Evolutionary conservation across 108 stramenopile genomes (phyloP).

Genomic region (Conticribra guillardii): DNA sequence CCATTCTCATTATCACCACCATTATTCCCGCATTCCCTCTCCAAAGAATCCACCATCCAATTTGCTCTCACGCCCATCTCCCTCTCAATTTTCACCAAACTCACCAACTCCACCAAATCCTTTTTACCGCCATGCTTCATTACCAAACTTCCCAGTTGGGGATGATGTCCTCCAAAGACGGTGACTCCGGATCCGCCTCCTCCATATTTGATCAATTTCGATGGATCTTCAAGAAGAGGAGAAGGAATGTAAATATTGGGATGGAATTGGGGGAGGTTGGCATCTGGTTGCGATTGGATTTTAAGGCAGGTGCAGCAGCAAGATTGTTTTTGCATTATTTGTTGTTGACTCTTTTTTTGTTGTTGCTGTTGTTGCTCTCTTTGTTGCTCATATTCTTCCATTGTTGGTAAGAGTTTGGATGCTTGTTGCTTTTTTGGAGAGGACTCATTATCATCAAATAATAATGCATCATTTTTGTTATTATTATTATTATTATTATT

Average conservation of each 20-base stretch:
- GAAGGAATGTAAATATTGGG: conserved; percentile 72
- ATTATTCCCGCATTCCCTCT: background rate
- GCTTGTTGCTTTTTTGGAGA: too few species aligned
- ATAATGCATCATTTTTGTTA: too few species aligned
- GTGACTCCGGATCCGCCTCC: conserved; percentile 33
- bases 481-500: background rate
- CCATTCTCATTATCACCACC: background rate
- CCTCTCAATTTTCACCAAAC: conserved; percentile 69
- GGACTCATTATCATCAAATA: too few species aligned
- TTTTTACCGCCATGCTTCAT: conserved; percentile 87
- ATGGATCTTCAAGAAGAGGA: conserved; percentile 33
- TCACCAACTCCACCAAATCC: conserved; percentile 70
- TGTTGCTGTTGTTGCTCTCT: background rate
- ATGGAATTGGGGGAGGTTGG: conserved; percentile 58
- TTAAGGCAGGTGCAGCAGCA: conserved; percentile 21
- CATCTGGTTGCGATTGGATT: conserved; percentile 37
- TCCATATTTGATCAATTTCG: conserved; percentile 30
- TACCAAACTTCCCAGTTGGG: conserved; percentile 65
- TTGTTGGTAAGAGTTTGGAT: too few species aligned
- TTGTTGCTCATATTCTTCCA: too few species aligned
- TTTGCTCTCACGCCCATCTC: conserved; percentile 54
- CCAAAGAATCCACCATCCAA: conserved; percentile 20
- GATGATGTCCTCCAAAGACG: conserved; percentile 75
- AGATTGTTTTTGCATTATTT: background rate
- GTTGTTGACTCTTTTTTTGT: background rate